Base-by-base conservation (phyloP, 805 yeast species). In the Candida patagonica region DNA sequence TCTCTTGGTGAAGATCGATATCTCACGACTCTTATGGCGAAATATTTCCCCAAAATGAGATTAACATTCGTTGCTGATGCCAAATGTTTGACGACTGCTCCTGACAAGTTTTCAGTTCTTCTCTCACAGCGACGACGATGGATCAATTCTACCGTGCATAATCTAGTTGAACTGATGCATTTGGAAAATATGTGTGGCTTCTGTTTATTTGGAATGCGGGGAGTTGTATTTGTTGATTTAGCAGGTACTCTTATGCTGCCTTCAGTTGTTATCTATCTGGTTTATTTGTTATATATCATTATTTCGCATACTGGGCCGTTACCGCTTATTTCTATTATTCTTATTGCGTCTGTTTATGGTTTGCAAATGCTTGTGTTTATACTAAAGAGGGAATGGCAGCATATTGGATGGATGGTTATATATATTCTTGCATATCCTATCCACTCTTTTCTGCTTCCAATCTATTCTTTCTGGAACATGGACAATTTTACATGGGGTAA, bases 401-500 rank as follows among this genome's bases (percentile, higher is more conserved):
- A 64, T 45, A 51, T 75, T 38, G 57, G 74, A 34, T 75, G 78
- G 67, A 75, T 74, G 64, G 57, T 76, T 43, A 71, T 76, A 40
- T 75, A 75, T 51, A 54, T 75, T 36, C 38, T 70, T 17, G 81
- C 80, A 2, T 73, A 74, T 49, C 80, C 80, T 7, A 60, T 75
- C 45, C 77, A 78, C 67, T 74, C 76, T 47, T 74, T 75, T 55
- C 68, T 75, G 20, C 63, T 75, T 42, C 81, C 81, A 4, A 59
- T 67, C 31, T 75, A 74, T 55, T 69, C 80, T 3, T 75, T 65
- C 60, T 75, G 81, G 81, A 72, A 76, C 49, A 75, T 74, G 63
- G 81, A 75, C 51, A 74, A 75, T 55, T 75, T 75, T 56, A 60
- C 73, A 46, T 75, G 81, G 81, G 81, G 81, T 51, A 76, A 74